Base-by-base conservation (phyloP, 495 filamentous ascomycete species). In the Penicillium simplicissimum region DNA sequence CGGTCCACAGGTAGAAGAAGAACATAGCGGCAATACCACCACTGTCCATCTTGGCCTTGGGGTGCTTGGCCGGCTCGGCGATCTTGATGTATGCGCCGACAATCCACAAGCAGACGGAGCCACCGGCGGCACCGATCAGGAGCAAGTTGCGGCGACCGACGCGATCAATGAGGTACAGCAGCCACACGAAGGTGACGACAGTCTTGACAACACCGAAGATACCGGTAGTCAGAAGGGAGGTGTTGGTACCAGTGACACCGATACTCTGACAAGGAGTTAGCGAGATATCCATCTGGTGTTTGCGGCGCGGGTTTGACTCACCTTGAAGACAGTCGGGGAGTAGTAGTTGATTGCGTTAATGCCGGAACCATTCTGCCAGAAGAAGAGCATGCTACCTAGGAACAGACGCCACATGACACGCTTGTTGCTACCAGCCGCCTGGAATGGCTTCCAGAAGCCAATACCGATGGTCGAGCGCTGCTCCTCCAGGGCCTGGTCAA, bases 1-100 rank as follows among this genome's bases (percentile, higher is more conserved):
- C 84, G 4, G 88, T 91, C 87, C 88, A 91, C 15, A 92, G 81
- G 67, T 91, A 92, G 76, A 91, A 90, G 81, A 91, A 90, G 78
- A 90, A 89, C 48, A 91, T 84, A 37, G 88, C 88, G 0, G 84
- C 84, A 55, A 89, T 87, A 45, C 87, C 88, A 45, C 82, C 87
- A 8, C 82, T 71, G 7, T 76, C 74, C 55, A 89, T 72, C 5
- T 69, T 53, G 6, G 59, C 60, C 19, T 62, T 79, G 15, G 65
- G 66, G 59, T 81, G 75, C 0, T 76, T 62, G 10, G 64, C 55
- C 1, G 71, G 80, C 57, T 84, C 67, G 0, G 84, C 82, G 55
- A 87, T 73, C 62, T 92, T 90, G 61, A 96, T 83, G 73, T 80
- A 80, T 1, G 74, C 76, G n/a, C 90, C 90, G 55, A 93, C 87